phyloP scores from a whole-genome alignment of 2,329 filamentous ascomycete species.

The Fusarium mangiferae region DNA sequence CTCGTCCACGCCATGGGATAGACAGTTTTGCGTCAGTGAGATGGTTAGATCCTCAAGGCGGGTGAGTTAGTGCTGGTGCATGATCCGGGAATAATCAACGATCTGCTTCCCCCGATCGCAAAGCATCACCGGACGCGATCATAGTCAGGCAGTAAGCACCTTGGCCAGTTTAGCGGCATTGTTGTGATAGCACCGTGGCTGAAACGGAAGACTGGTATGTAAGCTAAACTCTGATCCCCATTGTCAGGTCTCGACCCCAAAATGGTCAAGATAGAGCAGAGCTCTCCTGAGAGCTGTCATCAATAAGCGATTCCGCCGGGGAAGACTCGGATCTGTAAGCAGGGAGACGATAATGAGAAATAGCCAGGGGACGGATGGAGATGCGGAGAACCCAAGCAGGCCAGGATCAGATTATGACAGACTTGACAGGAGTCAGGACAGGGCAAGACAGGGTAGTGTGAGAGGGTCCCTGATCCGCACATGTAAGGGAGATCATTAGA shows the following conservation, averaged over 20 bases:
- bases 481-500: constrained; percentile 26
- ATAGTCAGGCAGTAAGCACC: constrained; percentile 1
- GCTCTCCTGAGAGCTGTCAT: not conserved
- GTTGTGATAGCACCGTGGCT: constrained; percentile 25
- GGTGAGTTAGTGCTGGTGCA: constrained; percentile 18
- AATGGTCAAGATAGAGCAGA: not conserved
- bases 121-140: constrained; percentile 8
- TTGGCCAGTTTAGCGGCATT: not conserved
- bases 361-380: constrained; percentile 3
- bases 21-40: constrained; percentile 28
- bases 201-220: constrained; percentile 42
- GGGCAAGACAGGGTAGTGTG: not conserved
- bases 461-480: not conserved
- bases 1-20: constrained; percentile 1
- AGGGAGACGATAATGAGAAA: constrained; percentile 17
- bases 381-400: constrained; percentile 21
- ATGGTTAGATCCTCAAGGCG: constrained; percentile 12
- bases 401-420: not conserved
- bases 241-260: constrained; percentile 17
- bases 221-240: constrained; percentile 22
- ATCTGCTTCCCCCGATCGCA: not conserved
- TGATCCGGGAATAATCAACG: constrained; percentile 13
- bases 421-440: not conserved
- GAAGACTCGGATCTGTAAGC: constrained; percentile 3
- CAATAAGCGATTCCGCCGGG: constrained; percentile 1